phyloP scores from a whole-genome alignment of 129 eudicot species.

The Escallonia herrerae region DNA sequence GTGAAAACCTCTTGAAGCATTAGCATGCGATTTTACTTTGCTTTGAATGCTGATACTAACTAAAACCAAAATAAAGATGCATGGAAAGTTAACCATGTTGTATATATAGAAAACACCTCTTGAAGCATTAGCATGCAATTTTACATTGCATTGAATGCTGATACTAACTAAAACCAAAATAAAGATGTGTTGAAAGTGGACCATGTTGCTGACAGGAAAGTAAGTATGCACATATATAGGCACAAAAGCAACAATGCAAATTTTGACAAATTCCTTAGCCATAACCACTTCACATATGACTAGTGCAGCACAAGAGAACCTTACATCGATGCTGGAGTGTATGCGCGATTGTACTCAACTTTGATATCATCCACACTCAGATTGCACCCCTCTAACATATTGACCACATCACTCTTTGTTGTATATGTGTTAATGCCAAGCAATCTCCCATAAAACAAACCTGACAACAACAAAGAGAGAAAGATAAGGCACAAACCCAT shows the following conservation, averaged over 20 bases:
- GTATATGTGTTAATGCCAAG: conserved; percentile 41
- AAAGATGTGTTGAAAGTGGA: background rate
- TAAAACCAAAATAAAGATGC: background rate
- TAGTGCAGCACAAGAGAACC: conserved; percentile 16
- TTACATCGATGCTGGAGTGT: conserved; percentile 48
- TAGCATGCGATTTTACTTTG: background rate
- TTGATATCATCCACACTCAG: conserved; percentile 48
- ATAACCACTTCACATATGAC: background rate
- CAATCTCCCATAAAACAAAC: conserved; percentile 43
- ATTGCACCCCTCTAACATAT: conserved; percentile 48
- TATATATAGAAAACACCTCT: background rate
- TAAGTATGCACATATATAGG: too few relatives aligned
- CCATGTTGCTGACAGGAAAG: background rate
- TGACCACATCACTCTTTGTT: conserved; percentile 52
- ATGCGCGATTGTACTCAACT: conserved; percentile 41
- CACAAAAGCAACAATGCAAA: too few relatives aligned
- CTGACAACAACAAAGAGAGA: conserved; percentile 25
- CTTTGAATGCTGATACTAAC: background rate
- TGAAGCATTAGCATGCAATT: background rate
- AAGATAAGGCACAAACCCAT: background rate
- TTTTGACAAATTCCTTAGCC: too few relatives aligned
- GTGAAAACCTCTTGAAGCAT: background rate
- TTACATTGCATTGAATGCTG: background rate
- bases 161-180: background rate
- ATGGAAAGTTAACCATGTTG: background rate